A percentile compares a stretch with the other conserved stretches of the same genome.
Evolutionary conservation across 441 rosid species (phyloP).

Genomic region (Daphne laureola): DNA sequence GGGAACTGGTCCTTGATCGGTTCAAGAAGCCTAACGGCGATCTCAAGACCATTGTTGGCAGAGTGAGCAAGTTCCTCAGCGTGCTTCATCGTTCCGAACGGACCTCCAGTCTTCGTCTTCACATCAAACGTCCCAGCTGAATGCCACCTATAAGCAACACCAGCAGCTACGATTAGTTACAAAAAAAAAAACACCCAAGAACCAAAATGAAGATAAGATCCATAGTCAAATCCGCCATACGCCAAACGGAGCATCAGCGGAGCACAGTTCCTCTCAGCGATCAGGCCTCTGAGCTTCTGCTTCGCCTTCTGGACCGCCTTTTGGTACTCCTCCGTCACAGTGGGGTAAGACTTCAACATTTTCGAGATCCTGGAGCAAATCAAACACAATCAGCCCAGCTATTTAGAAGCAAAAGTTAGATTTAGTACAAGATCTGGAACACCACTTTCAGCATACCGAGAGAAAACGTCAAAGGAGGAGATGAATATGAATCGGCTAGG

Average conservation of each 20-base stretch:
- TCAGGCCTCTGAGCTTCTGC: conserved; percentile 82
- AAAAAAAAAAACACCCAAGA: background rate
- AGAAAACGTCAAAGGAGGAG: background rate
- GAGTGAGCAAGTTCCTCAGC: conserved; percentile 62
- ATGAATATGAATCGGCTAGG: conserved; percentile 4
- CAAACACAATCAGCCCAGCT: conserved; percentile 6
- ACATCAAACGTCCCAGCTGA: conserved; percentile 90
- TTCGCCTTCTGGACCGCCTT: conserved; percentile 72
- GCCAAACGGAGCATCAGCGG: conserved; percentile 93
- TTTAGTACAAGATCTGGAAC: background rate
- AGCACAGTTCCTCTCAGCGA: conserved; percentile 90
- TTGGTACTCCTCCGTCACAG: conserved; percentile 66
- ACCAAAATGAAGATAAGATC: background rate
- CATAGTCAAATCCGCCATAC: conserved; percentile 25
- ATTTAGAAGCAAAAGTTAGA: background rate
- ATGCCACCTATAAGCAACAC: conserved; percentile 62
- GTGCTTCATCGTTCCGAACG: conserved; percentile 80
- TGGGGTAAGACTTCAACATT: conserved; percentile 83
- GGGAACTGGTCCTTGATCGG: conserved; percentile 86
- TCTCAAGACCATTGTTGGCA: conserved; percentile 79
- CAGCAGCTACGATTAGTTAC: background rate
- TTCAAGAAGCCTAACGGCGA: conserved; percentile 69
- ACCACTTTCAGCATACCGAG: background rate
- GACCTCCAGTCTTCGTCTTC: conserved; percentile 76
- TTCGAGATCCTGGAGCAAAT: conserved; percentile 14